A percentile compares a stretch with the other conserved stretches of the same genome.
phyloP scores from a whole-genome alignment of 306 rosid species.

The Begonia fuchsioides region DNA sequence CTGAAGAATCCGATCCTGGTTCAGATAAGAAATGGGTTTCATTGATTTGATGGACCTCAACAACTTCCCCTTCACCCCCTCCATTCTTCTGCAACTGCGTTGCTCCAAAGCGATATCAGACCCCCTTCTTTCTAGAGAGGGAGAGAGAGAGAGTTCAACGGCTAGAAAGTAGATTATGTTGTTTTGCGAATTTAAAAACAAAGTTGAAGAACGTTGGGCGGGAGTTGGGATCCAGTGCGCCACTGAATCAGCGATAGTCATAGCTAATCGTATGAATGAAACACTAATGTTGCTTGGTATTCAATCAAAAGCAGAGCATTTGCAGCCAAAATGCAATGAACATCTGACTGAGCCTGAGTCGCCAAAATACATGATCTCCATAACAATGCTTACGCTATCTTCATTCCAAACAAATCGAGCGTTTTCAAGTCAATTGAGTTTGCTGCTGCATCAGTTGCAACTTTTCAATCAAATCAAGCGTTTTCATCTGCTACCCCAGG shows the following conservation, averaged over 20 bases:
- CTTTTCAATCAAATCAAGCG: no score
- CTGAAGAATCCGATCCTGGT: constrained; percentile 60
- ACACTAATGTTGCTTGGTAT: no score
- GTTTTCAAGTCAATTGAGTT: no score
- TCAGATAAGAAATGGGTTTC: constrained; percentile 38
- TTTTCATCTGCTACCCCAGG: constrained; percentile 95
- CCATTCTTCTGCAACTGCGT: constrained; percentile 15
- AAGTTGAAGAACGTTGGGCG: constrained; percentile 8
- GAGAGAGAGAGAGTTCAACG: constrained; percentile 22
- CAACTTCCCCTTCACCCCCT: constrained; percentile 57
- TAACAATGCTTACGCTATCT: no score
- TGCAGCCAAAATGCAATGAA: no score
- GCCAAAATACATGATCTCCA: no score
- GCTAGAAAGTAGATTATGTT: constrained; percentile 20
- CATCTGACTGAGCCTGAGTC: no score
- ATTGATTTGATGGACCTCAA: constrained; percentile 77
- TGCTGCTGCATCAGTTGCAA: background rate
- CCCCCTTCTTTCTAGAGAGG: background rate
- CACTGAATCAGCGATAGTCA: no score
- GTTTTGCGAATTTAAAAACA: background rate
- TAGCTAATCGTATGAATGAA: no score
- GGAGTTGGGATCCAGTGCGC: background rate
- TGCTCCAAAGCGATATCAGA: no score
- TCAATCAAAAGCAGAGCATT: no score
- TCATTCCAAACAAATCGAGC: no score